Evolutionary conservation across 2,329 filamentous ascomycete species (phyloP).

Genomic region (Aspergillus ochraceoroseus): DNA sequence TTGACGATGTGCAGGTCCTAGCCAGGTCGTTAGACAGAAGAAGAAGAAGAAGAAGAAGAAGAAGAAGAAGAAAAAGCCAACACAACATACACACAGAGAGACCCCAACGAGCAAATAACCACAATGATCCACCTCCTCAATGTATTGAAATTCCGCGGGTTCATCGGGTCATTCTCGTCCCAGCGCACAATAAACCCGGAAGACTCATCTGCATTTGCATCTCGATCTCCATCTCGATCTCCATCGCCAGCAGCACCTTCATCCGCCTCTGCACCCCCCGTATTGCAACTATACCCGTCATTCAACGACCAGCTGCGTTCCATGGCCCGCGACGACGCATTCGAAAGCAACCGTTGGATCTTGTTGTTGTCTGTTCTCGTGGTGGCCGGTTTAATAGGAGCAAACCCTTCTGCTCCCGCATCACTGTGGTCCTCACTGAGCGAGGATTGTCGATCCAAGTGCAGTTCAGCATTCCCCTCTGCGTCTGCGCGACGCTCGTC

Average conservation of each 20-base stretch:
- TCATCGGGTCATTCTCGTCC: slow-evolving; percentile 68
- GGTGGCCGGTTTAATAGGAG: slow-evolving; percentile 22
- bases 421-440: slow-evolving; percentile 13
- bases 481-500: slow-evolving; percentile 2
- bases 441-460: slow-evolving; percentile 8
- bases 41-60: no score
- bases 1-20: slow-evolving; percentile 78
- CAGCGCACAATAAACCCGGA: slow-evolving; percentile 63
- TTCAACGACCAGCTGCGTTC: slow-evolving; percentile 37
- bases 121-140: slow-evolving; percentile 76
- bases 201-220: slow-evolving; percentile 21
- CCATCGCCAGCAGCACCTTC: no score
- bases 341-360: slow-evolving; percentile 23
- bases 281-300: slow-evolving; percentile 31
- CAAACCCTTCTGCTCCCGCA: slow-evolving; percentile 17
- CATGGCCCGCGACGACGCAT: slow-evolving; percentile 24
- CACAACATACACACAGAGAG: slow-evolving; percentile 82
- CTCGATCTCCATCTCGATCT: slow-evolving; percentile 10
- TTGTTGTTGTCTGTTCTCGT: slow-evolving; percentile 15
- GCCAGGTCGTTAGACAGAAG: slow-evolving; percentile 1
- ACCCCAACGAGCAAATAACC: slow-evolving; percentile 65
- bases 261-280: slow-evolving; percentile 25
- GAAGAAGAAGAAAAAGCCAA: no score
- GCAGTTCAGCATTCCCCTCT: slow-evolving; percentile 2
- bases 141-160: slow-evolving; percentile 64